These are phyloP conservation scores for Senna siamea DNA, from an alignment of 306 rosid species.

Conservation along the genomic window DNA sequence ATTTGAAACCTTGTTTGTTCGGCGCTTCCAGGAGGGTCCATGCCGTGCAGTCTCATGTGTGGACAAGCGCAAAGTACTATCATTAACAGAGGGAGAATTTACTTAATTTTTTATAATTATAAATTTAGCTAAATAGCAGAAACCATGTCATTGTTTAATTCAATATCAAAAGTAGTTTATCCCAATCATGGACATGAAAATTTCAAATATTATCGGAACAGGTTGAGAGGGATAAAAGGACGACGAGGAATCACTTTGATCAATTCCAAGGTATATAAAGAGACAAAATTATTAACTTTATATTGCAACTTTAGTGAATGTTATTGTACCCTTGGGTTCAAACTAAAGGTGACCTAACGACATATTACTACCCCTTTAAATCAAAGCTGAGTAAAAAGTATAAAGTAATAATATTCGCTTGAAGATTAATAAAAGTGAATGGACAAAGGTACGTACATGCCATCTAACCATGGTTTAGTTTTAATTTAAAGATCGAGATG, in stretches of 20 bases:
- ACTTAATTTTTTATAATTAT: neutral
- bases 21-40: slow-evolving; percentile 3
- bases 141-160: neutral
- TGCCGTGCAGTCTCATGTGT: slow-evolving; percentile 7
- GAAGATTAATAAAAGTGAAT: neutral
- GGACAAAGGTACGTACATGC: slow-evolving; percentile 42
- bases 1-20: no score
- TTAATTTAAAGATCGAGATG: neutral
- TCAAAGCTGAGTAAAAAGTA: neutral
- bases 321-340: slow-evolving; percentile 29
- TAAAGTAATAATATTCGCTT: slow-evolving; percentile 26
- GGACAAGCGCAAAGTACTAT: slow-evolving; percentile 10
- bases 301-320: slow-evolving; percentile 4
- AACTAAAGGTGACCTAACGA: slow-evolving; percentile 13
- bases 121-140: no score
- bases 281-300: slow-evolving; percentile 4
- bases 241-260: slow-evolving; percentile 21
- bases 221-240: neutral
- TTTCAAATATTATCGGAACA: neutral
- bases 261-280: slow-evolving; percentile 19
- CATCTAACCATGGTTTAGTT: slow-evolving; percentile 21
- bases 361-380: neutral
- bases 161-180: no score
- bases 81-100: neutral
- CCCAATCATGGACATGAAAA: no score